Evolutionary conservation across 768 basidiomycete genomes (phyloP).

Genomic region (Panellus pusillus): DNA sequence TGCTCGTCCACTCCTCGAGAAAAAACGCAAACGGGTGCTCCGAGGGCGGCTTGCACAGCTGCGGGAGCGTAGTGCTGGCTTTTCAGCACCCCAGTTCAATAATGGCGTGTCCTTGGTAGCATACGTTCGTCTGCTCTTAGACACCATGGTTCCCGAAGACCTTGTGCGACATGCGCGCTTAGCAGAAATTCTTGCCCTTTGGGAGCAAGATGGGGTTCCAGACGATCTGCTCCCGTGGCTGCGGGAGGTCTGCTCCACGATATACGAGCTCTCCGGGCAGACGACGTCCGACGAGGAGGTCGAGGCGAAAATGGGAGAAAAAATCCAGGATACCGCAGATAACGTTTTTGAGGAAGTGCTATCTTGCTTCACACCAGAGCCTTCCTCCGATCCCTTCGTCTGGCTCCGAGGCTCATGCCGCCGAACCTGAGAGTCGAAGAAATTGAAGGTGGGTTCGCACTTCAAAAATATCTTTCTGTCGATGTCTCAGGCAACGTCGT

Average conservation of each 20-base stretch:
- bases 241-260: slow-evolving; percentile 3
- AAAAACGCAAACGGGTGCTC: slow-evolving; percentile 15
- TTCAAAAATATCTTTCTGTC: no score
- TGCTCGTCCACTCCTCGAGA: slow-evolving; percentile 15
- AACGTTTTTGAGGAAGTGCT: slow-evolving; percentile 9
- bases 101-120: slow-evolving; percentile 4
- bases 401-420: no score
- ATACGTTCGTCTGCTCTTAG: slow-evolving; percentile 13
- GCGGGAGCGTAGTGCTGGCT: background rate
- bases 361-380: background rate
- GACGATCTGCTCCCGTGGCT: slow-evolving; percentile 8
- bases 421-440: no score
- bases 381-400: no score
- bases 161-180: background rate
- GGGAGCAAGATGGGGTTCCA: slow-evolving; percentile 12
- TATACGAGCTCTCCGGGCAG: slow-evolving; percentile 3
- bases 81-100: background rate
- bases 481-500: no score
- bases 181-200: slow-evolving; percentile 4
- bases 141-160: slow-evolving; percentile 15
- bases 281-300: background rate
- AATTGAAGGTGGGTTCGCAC: no score
- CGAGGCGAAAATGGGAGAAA: slow-evolving; percentile 11
- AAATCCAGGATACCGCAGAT: slow-evolving; percentile 12
- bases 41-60: slow-evolving; percentile 8